These are phyloP conservation scores for Solanum hybrid DNA, from an alignment of 305 asterid genomes.

Conservation along the genomic window DNA sequence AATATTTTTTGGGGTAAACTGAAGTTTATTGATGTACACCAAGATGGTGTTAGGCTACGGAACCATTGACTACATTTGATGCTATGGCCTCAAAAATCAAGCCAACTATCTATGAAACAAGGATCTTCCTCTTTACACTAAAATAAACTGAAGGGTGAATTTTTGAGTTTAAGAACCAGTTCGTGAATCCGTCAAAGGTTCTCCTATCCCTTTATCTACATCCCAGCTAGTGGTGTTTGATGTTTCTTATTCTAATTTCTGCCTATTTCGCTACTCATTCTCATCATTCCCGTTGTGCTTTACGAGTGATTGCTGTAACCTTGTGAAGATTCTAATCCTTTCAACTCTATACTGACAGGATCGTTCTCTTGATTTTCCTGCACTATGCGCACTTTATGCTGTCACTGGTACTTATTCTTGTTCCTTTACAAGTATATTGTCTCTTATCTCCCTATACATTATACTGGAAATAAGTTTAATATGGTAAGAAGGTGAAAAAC, in stretches of 20 bases:
- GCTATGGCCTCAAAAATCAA: neutral
- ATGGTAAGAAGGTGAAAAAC: neutral
- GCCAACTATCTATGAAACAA: neutral
- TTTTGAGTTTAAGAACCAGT: neutral
- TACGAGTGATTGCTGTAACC: neutral
- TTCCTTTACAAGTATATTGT: neutral
- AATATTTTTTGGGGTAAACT: neutral
- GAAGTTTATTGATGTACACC: neutral
- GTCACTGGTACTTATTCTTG: conserved; percentile 59
- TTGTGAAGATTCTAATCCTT: conserved; percentile 8
- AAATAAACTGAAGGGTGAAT: neutral
- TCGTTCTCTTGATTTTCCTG: conserved; percentile 78
- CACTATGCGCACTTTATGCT: conserved; percentile 82
- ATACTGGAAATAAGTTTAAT: neutral
- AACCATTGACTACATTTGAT: neutral
- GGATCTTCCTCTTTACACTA: neutral
- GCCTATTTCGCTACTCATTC: neutral
- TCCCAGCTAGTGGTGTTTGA: neutral
- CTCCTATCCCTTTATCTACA: neutral
- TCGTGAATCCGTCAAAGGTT: neutral
- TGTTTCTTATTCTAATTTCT: neutral
- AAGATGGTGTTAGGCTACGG: neutral
- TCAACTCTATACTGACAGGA: conserved; percentile 48
- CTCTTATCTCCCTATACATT: conserved; percentile 2
- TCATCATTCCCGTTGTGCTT: neutral